These are phyloP conservation scores for Lactarius vividus DNA, from an alignment of 768 basidiomycete genomes.

Conservation along the genomic window DNA sequence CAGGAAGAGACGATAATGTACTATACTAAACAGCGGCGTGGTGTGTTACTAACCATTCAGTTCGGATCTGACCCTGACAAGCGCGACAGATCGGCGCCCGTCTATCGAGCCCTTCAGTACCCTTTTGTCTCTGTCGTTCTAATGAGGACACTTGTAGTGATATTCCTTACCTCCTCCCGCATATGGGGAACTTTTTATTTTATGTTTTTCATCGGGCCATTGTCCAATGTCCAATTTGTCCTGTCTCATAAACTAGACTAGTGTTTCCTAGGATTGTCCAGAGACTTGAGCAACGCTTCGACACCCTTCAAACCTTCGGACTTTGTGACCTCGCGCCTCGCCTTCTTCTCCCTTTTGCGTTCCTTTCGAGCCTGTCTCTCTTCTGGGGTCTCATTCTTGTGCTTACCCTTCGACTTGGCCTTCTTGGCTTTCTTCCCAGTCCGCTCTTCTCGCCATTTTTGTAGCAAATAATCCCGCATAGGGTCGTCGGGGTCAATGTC, in stretches of 20 bases:
- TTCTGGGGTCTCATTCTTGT: slow-evolving; percentile 75
- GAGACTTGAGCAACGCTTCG: slow-evolving; percentile 57
- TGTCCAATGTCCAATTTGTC: neutral
- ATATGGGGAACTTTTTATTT: too few relatives aligned
- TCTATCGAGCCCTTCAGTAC: too few relatives aligned
- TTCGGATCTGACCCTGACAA: neutral
- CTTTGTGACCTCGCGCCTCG: slow-evolving; percentile 48
- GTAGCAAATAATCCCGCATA: slow-evolving; percentile 89
- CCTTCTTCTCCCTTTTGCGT: slow-evolving; percentile 67
- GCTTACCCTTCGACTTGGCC: slow-evolving; percentile 52
- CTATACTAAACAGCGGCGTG: neutral
- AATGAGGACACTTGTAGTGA: too few relatives aligned
- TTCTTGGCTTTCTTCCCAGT: slow-evolving; percentile 58
- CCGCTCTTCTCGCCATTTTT: slow-evolving; percentile 70
- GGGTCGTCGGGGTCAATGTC: slow-evolving; percentile 95
- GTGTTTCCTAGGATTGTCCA: slow-evolving; percentile 37
- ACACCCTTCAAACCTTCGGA: slow-evolving; percentile 65
- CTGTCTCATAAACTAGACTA: neutral
- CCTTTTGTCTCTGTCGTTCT: too few relatives aligned
- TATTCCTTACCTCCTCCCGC: too few relatives aligned
- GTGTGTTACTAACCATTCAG: neutral
- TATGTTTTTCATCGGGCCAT: too few relatives aligned
- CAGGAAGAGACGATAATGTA: neutral
- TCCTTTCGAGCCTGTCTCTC: slow-evolving; percentile 76
- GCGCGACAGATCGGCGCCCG: neutral